Evolutionary conservation across 345 rosid genomes (phyloP).

Genomic region (Rhizophora apiculata): DNA sequence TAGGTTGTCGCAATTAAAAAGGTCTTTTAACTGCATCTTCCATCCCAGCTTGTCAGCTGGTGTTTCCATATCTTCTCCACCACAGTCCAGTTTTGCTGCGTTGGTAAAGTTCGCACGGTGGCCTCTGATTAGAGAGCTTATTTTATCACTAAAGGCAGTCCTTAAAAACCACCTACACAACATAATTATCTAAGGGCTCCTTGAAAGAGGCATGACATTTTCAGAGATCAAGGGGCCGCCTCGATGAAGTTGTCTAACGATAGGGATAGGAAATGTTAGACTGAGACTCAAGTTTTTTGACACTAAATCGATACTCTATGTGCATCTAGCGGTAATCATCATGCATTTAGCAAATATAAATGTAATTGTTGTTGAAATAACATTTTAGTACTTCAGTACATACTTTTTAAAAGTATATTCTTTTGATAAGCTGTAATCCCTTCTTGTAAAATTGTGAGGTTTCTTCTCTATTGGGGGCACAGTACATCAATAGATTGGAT

Average conservation of each 20-base stretch:
- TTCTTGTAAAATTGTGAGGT: too few species aligned
- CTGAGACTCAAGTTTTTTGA: too few species aligned
- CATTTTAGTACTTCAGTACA: too few species aligned
- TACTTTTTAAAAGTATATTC: too few species aligned
- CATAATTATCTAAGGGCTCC: constrained; percentile 25
- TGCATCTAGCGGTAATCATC: too few species aligned
- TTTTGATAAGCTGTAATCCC: too few species aligned
- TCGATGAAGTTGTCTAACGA: constrained; percentile 19
- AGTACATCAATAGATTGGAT: neutral
- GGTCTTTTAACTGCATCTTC: constrained; percentile 1
- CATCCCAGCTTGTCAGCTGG: neutral
- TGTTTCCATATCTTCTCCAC: constrained; percentile 22
- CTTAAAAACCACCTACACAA: constrained; percentile 19
- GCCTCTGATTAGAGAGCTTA: constrained; percentile 11
- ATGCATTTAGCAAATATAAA: too few species aligned
- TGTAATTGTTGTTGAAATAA: too few species aligned
- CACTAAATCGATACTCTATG: constrained; percentile 2
- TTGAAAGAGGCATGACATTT: constrained; percentile 14
- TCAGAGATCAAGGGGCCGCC: constrained; percentile 7
- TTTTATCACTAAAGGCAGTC: neutral
- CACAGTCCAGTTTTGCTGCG: constrained; percentile 19
- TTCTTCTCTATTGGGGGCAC: too few species aligned
- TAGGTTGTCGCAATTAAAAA: constrained; percentile 8
- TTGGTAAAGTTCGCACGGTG: constrained; percentile 14
- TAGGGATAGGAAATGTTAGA: neutral